Evolutionary conservation across 1,284 basidiomycete genomes (phyloP).

Genomic region (Moniliella sp.): DNA sequence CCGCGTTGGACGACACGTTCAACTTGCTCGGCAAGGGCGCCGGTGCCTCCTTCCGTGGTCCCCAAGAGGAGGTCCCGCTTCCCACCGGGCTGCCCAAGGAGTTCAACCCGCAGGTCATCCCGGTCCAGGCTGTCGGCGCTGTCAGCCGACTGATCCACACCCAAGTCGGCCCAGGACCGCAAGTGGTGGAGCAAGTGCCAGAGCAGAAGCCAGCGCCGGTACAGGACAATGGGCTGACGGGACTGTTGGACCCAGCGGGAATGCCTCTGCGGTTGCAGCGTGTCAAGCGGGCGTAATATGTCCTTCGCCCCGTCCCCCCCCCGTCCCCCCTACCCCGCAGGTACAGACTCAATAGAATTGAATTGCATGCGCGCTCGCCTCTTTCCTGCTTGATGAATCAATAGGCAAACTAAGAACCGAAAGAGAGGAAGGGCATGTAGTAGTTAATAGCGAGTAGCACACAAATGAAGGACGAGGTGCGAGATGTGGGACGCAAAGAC

Average conservation of each 20-base stretch:
- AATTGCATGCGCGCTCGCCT: no score
- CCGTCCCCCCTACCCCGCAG: no score
- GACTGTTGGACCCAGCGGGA: slow-evolving; percentile 7
- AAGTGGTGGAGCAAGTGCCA: slow-evolving; percentile 19
- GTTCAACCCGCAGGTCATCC: slow-evolving; percentile 24
- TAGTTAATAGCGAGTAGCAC: no score
- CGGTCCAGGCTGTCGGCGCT: slow-evolving; percentile 22
- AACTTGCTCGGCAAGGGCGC: slow-evolving; percentile 19
- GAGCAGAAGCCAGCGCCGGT: no score
- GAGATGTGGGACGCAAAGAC: no score
- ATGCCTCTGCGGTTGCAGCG: slow-evolving; percentile 20
- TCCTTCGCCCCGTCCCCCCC: background rate
- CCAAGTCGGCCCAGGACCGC: slow-evolving; percentile 29
- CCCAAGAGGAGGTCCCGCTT: slow-evolving; percentile 9
- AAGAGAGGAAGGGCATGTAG: no score
- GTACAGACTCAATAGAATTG: no score
- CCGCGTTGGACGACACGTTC: slow-evolving; percentile 32
- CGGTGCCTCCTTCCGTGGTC: slow-evolving; percentile 19
- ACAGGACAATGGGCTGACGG: background rate
- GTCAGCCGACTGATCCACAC: slow-evolving; percentile 31
- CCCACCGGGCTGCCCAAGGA: slow-evolving; percentile 11
- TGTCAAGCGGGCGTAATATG: slow-evolving; percentile 11
- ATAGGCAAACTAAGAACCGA: no score
- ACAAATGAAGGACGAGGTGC: no score
- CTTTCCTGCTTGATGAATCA: no score